phyloP scores from a whole-genome alignment of 495 filamentous ascomycete species.

The Penicillium malachiteum region DNA sequence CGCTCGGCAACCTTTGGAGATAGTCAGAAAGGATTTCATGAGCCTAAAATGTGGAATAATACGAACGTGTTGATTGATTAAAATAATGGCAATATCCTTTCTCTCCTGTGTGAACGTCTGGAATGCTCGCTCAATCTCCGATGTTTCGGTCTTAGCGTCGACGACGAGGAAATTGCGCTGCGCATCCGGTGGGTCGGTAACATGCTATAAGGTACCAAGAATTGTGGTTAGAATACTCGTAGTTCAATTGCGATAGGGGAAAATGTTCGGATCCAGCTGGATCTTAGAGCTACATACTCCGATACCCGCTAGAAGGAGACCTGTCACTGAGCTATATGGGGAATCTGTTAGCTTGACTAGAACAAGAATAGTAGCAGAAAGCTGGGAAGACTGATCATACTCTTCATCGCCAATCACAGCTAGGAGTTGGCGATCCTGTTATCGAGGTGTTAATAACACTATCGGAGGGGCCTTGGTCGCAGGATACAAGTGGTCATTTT shows the following conservation, averaged over 20 bases:
- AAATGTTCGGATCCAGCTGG: neutral
- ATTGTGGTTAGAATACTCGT: neutral
- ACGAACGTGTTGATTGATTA: slow-evolving; percentile 97
- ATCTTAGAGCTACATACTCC: slow-evolving; percentile 61
- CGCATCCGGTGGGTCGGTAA: slow-evolving; percentile 74
- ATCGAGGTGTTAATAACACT: slow-evolving; percentile 19
- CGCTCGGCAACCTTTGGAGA: slow-evolving; percentile 76
- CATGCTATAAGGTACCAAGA: slow-evolving; percentile 52
- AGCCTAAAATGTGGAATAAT: neutral
- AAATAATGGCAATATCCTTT: slow-evolving; percentile 92
- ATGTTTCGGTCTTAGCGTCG: slow-evolving; percentile 83
- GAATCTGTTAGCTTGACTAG: slow-evolving; percentile 20
- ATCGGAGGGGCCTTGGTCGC: slow-evolving; percentile 14
- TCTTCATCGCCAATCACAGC: slow-evolving; percentile 96
- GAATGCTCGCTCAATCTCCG: slow-evolving; percentile 88
- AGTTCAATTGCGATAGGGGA: neutral
- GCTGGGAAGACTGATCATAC: slow-evolving; percentile 41
- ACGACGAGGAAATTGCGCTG: slow-evolving; percentile 98
- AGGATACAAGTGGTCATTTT: slow-evolving; percentile 13
- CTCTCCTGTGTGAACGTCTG: slow-evolving; percentile 81
- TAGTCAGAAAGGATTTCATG: neutral
- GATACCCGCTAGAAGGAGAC: slow-evolving; percentile 89
- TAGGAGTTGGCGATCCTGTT: slow-evolving; percentile 86
- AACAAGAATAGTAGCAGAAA: neutral
- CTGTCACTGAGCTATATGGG: slow-evolving; percentile 80